Conservation (phyloP, 1,284 basidiomycete genomes). For the Cryptococcus amylolentus region DNA sequence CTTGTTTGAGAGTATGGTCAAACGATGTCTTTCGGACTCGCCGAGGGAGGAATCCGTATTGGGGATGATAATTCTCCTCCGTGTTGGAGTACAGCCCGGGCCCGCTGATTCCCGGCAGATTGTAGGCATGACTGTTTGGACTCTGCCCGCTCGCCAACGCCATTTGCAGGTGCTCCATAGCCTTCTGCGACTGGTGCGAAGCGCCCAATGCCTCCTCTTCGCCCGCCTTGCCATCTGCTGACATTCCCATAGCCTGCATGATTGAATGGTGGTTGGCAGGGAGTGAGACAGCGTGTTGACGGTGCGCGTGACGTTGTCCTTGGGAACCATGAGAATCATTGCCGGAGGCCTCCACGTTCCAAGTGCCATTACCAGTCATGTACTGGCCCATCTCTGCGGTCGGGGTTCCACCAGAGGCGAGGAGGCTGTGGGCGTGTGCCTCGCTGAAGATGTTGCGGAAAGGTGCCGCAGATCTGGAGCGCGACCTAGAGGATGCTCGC, state of each 20-base stretch:
- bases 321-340: background rate
- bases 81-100: constrained; percentile 43
- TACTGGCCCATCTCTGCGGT: constrained; percentile 13
- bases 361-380: constrained; percentile 11
- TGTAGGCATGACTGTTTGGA: constrained; percentile 7
- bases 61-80: constrained; percentile 48
- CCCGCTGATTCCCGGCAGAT: constrained; percentile 46
- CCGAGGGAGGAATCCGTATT: constrained; percentile 62
- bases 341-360: background rate
- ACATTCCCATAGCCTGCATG: constrained; percentile 1
- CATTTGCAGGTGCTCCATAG: constrained; percentile 16
- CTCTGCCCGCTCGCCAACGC: constrained; percentile 16
- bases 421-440: constrained; percentile 48
- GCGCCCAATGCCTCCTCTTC: constrained; percentile 14
- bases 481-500: constrained; percentile 51
- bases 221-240: background rate
- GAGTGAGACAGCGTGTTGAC: constrained; percentile 3
- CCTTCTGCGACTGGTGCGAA: constrained; percentile 14
- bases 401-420: constrained; percentile 42
- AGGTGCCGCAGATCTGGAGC: constrained; percentile 54
- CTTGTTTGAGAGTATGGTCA: constrained; percentile 69
- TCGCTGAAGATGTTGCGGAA: constrained; percentile 32
- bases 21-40: constrained; percentile 88
- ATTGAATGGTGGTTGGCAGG: constrained; percentile 3
- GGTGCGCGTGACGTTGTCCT: background rate